Base-by-base conservation (phyloP, 2,329 filamentous ascomycete genomes). In the Ceratocystiopsis sp. region DNA sequence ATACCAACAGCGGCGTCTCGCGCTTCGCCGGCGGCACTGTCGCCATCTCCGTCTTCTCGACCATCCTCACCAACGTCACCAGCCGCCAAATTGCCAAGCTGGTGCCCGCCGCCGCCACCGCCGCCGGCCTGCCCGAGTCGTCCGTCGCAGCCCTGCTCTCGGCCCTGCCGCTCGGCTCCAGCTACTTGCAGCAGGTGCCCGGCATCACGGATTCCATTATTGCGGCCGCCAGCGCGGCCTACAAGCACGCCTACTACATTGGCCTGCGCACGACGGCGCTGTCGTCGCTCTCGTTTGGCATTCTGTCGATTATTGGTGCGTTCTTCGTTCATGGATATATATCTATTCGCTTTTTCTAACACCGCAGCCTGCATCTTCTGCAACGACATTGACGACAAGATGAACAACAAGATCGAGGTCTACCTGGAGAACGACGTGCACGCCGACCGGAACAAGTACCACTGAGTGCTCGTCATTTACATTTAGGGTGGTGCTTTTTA, bases 21-120 rank as follows among this genome's bases (percentile, higher is more conserved):
- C 57, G 64, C 5, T 68, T 62, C 46, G 61, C 62, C 4, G 62
- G 61, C 38, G 63, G 63, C 19, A 55, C 61, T 11, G 57, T 67
- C 41, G 62, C 61, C 42, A 59, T 56, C 21, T 56, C 59, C 1
- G 56, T 64, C 21, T 67, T 65, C 49, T 56, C 56, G 13, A 62
- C 63, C 5, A 61, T 67, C 42, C 53, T 62, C 33, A 60, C 55
- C 42, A 66, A 64, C 42, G 55, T 53, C 3, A 52, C 59, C 17
- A 48, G 48, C 10, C 54, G 55, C 13, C 52, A 55, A 41, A 57
- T 56, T 8, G 48, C 48, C 8, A 50, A 51, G 13, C 53, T 60
- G 7, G 56, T 64, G 14, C 57, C 61, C 2, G 37, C 50, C 2
- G 61, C 61, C 0, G 61, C 52, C 13, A 53, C 52, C 2, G 52